phyloP scores from a whole-genome alignment of 176 grass and related monocot genomes.

The Cocos nucifera region DNA sequence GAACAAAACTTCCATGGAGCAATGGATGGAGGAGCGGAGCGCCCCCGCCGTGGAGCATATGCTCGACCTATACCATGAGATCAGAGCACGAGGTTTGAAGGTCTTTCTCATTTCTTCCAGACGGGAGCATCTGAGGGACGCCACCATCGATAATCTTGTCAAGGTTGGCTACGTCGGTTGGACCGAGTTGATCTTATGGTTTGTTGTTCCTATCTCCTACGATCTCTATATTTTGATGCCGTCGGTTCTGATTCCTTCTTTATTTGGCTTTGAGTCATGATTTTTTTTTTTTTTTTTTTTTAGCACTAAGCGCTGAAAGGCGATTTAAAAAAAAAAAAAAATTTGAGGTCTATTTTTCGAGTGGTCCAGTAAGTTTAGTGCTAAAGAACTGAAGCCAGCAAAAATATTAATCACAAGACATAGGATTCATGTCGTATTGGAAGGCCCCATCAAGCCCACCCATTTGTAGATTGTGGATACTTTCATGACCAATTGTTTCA shows the following conservation, averaged over 20 bases:
- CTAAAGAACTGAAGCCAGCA: too few relatives aligned
- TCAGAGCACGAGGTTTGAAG: constrained; percentile 6
- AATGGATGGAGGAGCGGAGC: not conserved
- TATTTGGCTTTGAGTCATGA: too few relatives aligned
- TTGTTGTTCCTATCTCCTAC: too few relatives aligned
- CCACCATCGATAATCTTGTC: constrained; percentile 7
- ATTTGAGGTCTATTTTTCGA: too few relatives aligned
- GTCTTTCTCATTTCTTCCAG: constrained; percentile 12
- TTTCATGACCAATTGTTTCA: too few relatives aligned
- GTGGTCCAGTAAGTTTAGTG: too few relatives aligned
- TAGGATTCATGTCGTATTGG: not conserved
- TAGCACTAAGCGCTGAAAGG: too few relatives aligned
- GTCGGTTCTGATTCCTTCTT: too few relatives aligned
- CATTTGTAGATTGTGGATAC: not conserved
- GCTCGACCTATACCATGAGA: not conserved
- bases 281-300: too few relatives aligned
- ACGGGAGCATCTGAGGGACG: constrained; percentile 4
- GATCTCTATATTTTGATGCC: too few relatives aligned
- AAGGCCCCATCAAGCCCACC: not conserved
- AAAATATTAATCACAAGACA: too few relatives aligned
- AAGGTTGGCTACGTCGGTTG: constrained; percentile 10
- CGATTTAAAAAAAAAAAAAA: too few relatives aligned
- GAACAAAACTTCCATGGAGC: not conserved
- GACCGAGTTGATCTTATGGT: constrained; percentile 10
- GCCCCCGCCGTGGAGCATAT: constrained; percentile 8